phyloP scores from a whole-genome alignment of 352 stramenopile species.

The Globisporangium emineosum region DNA sequence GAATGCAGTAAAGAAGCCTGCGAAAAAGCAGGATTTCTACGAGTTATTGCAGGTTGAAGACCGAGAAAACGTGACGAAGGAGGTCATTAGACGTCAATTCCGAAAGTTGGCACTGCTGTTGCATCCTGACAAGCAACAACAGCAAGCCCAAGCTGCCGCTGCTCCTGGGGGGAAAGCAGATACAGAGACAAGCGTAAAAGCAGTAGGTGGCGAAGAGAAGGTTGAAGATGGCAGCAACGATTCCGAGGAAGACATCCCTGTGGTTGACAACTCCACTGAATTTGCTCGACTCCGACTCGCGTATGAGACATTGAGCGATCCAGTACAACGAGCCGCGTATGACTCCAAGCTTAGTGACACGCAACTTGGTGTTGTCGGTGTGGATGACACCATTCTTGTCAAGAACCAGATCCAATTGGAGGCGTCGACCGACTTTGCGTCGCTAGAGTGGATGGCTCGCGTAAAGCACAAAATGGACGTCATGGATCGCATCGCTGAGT shows the following conservation, averaged over 20 bases:
- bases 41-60: slow-evolving; percentile 43
- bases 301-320: slow-evolving; percentile 76
- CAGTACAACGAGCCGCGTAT: slow-evolving; percentile 46
- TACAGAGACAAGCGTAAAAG: neutral
- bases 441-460: slow-evolving; percentile 77
- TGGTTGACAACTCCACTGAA: slow-evolving; percentile 28
- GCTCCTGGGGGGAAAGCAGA: neutral
- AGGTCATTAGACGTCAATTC: slow-evolving; percentile 69
- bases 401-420: slow-evolving; percentile 66
- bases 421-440: slow-evolving; percentile 69
- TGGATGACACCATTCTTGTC: slow-evolving; percentile 29
- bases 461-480: slow-evolving; percentile 88
- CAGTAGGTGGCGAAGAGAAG: slow-evolving; percentile 6
- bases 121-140: slow-evolving; percentile 69
- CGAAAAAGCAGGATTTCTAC: slow-evolving; percentile 64
- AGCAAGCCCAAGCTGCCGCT: slow-evolving; percentile 5
- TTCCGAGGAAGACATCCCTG: slow-evolving; percentile 10
- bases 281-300: slow-evolving; percentile 66
- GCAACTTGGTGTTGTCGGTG: slow-evolving; percentile 14
- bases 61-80: slow-evolving; percentile 21
- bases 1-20: slow-evolving; percentile 18
- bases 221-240: slow-evolving; percentile 4
- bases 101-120: slow-evolving; percentile 55
- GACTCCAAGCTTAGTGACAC: slow-evolving; percentile 38
- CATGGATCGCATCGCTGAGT: slow-evolving; percentile 74